Evolutionary conservation across 2,329 filamentous ascomycete genomes (phyloP), one percentile per base, ranked within the genome.

Genomic region (Pseudocercospora macadamiae): DNA sequence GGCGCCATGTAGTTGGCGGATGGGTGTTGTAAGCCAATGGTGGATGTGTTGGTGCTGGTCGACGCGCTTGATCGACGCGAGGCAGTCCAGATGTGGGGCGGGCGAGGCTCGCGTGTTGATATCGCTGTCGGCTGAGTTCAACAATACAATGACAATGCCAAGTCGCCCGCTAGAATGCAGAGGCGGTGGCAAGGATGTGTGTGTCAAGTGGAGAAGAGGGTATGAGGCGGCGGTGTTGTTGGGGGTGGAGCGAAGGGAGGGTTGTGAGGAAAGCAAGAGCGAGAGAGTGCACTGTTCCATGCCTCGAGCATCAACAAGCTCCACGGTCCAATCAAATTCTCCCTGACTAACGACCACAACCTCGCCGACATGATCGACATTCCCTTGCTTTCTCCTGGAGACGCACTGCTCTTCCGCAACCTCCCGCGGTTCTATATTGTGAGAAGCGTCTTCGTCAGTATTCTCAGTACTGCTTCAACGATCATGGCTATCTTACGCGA

Each of bases 31-130:
- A 16, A 16, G 37, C 42, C 51, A 42, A 28, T 44, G 51, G 19
- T 18, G 36, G 26, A 45, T n/a, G 39, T 51, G 42, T 26, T 44
- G 47, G 54, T 30, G 12, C 14, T 12, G 45, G 9, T n/a, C 25
- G 51, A 54, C 51, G 37, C 51, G 51, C 51, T 32, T 47, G 37
- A 21, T 45, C 36, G 37, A 54, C 36, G 51, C 51, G 51, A 54
- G 36, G 36, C 42, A 47, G 42, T 14, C 19, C 42, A 45, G 49
- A 54, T 54, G 51, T 54, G 51, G 51, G 51, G 51, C 51, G 23
- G 45, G 51, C 51, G 23, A 54, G 51, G 23, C 23, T 44, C 18
- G 10, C n/a, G 19, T 37, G 19, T 26, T n/a, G 34, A 42, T 28
- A 54, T 44, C 39, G 51, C 23, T 16, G 12, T 16, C 23, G 14